phyloP scores from a whole-genome alignment of 768 basidiomycete species.

The Amanita muscaria region DNA sequence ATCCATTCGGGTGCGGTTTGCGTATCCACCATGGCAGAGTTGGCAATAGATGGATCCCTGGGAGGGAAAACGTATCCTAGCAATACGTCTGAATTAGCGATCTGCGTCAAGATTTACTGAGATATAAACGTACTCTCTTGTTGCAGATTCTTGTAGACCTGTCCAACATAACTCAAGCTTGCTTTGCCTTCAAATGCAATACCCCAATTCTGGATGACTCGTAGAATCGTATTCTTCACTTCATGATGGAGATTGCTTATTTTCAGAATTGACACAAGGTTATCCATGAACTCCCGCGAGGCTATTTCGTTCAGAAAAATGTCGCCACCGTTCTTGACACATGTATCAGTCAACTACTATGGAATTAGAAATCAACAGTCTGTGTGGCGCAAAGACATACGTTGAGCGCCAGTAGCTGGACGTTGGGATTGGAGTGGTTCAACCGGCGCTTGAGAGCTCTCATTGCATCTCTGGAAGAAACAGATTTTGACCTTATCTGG shows the following conservation, averaged over 20 bases:
- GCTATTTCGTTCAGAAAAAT: constrained; percentile 78
- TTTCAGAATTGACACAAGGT: constrained; percentile 82
- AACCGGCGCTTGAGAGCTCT: constrained; percentile 80
- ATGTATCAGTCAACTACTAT: constrained; percentile 73
- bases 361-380: constrained; percentile 2
- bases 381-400: constrained; percentile 41
- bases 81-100: constrained; percentile 1
- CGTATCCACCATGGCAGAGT: constrained; percentile 84
- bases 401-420: constrained; percentile 77
- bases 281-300: constrained; percentile 90
- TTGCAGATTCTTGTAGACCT: constrained; percentile 71
- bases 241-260: constrained; percentile 68
- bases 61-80: constrained; percentile 82
- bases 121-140: constrained; percentile 51
- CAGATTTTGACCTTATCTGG: constrained; percentile 88
- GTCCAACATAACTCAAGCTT: constrained; percentile 61
- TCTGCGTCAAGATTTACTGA: not conserved
- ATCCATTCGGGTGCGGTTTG: constrained; percentile 95
- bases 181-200: constrained; percentile 80
- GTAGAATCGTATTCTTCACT: constrained; percentile 72
- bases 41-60: constrained; percentile 58
- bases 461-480: constrained; percentile 80
- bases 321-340: constrained; percentile 96
- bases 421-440: constrained; percentile 93
- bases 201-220: constrained; percentile 90